Base-by-base conservation (phyloP, 1,284 basidiomycete genomes). In the Sphaerobolus stellatus region DNA sequence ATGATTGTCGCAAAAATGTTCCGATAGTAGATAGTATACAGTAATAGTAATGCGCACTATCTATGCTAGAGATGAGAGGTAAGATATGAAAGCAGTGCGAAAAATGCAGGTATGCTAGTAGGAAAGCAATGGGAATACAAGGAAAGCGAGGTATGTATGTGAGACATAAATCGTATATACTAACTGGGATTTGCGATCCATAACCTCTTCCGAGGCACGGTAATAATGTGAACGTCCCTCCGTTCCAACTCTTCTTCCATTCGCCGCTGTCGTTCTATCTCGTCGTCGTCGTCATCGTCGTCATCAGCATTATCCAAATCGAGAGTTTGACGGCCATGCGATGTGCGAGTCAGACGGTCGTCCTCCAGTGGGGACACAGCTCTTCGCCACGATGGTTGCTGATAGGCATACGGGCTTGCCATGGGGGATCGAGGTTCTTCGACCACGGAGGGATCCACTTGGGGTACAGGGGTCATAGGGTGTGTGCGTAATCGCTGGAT, bases 161-260 rank as follows among this genome's bases (percentile, higher is more conserved):
- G 18, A 43, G 25, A 43, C 40, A 43, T 7, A 6, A 18, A 43
- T 43, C 25, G 7, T 20, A n/a, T 34, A 46, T 46, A 48, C 49
- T 45, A 54, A 49, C 52, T 54, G n/a, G 52, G 52, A 56, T 90
- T 90, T 51, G 81, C 77, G 48, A 90, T 78, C 76, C 81, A 83
- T 54, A 91, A 71, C 63, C 80, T 82, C 59, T 87, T 84, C 65
- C 80, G 84, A 27, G 89, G 88, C 33, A 90, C 82, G 14, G 88
- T 90, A 58, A 91, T 80, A 63, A 90, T 88, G 24, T 86, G 87
- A 28, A 91, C 86, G 59, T 90, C 86, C 52, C 88, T 78, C 62
- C 88, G 76, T 36, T 76, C 81, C 78, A 91, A 88, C 68, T 90
- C 88, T 54, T 86, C 83, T 66, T 90, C 88, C 40, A 90, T 89